Percentiles rank a stretch among this genome's conserved stretches.
Conservation (phyloP, 805 yeast species). For the Suhomyces pyralidae region DNA sequence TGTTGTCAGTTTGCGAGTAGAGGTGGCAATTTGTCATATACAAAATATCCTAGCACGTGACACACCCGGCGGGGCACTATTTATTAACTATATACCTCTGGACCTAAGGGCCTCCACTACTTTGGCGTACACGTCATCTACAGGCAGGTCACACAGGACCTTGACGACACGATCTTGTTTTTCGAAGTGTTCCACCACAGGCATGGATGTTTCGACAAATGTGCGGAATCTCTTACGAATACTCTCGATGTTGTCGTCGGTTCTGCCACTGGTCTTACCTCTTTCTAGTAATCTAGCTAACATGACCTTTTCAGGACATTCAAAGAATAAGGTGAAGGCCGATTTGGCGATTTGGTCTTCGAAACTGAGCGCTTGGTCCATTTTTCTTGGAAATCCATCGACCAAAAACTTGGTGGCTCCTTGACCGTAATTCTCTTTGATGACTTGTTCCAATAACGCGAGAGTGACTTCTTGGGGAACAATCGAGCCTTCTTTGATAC, state of each 20-base stretch:
- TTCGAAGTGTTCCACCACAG: conserved; percentile 83
- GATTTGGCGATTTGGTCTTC: conserved; percentile 75
- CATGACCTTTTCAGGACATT: conserved; percentile 83
- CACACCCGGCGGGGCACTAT: not conserved
- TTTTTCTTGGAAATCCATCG: conserved; percentile 96
- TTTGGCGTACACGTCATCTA: conserved; percentile 68
- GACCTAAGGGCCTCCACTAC: conserved; percentile 63
- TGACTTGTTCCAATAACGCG: conserved; percentile 78
- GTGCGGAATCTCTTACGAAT: conserved; percentile 86
- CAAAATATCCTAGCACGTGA: not conserved
- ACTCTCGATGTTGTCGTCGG: conserved; percentile 89
- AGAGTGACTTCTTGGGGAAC: conserved; percentile 94
- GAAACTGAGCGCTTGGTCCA: conserved; percentile 97
- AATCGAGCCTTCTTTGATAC: conserved; percentile 82
- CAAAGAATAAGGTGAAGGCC: conserved; percentile 69
- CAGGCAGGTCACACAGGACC: conserved; percentile 75
- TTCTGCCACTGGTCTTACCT: conserved; percentile 91
- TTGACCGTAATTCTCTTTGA: conserved; percentile 47
- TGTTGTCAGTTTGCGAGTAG: not conserved
- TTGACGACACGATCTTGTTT: conserved; percentile 72
- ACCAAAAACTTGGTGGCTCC: conserved; percentile 69
- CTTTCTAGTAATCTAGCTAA: conserved; percentile 78
- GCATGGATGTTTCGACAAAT: conserved; percentile 86
- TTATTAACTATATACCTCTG: conserved; percentile 25
- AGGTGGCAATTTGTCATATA: not conserved